These are phyloP conservation scores for Styphnolobium japonicum DNA, from an alignment of 306 rosid genomes.

Conservation along the genomic window DNA sequence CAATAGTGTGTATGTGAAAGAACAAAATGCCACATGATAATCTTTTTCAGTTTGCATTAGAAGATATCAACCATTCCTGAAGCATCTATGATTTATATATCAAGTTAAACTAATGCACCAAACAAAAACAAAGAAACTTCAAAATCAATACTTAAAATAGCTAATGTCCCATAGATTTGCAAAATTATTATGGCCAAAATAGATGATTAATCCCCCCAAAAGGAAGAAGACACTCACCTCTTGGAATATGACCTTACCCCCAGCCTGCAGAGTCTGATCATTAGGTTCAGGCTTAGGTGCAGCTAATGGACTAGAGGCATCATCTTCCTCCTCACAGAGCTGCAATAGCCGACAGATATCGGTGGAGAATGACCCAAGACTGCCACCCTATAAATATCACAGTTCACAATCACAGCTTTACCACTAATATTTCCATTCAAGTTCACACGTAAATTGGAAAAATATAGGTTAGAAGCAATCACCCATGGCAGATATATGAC, in stretches of 20 bases:
- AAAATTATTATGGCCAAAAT: not conserved
- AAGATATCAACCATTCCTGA: not conserved
- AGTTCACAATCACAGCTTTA: constrained; percentile 45
- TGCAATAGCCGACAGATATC: constrained; percentile 89
- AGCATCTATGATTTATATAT: not conserved
- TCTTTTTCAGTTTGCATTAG: not conserved
- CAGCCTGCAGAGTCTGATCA: constrained; percentile 61
- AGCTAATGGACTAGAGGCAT: constrained; percentile 90
- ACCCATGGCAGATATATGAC: not conserved
- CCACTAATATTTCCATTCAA: constrained; percentile 27
- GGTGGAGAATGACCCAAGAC: constrained; percentile 94
- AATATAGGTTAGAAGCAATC: constrained; percentile 11
- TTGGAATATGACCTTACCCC: constrained; percentile 52
- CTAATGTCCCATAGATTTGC: not conserved
- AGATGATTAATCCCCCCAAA: not conserved
- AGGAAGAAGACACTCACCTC: constrained; percentile 52
- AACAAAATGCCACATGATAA: not conserved
- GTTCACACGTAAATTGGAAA: constrained; percentile 18
- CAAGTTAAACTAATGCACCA: constrained; percentile 5
- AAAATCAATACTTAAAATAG: not conserved
- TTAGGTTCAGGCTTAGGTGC: constrained; percentile 79
- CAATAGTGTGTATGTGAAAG: not conserved
- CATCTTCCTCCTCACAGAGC: constrained; percentile 98
- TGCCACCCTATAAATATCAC: constrained; percentile 75
- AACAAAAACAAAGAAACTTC: not conserved